A percentile compares a stretch with the other conserved stretches of the same genome.
Evolutionary conservation across 148 eudicot species (phyloP).

Genomic region (Vaccinium corymbosum): DNA sequence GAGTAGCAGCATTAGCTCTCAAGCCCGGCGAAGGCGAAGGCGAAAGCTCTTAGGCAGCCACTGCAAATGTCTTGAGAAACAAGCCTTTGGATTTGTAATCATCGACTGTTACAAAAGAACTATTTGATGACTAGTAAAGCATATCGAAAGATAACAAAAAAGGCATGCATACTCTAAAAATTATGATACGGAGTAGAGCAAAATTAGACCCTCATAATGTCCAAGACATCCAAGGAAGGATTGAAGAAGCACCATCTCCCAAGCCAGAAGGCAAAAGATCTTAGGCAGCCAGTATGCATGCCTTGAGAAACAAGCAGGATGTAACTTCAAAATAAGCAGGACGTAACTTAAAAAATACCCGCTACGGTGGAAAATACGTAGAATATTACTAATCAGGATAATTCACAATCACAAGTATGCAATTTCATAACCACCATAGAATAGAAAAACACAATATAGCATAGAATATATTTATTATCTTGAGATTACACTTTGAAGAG

Average conservation of each 20-base stretch:
- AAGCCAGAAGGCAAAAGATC: slow-evolving; percentile 44
- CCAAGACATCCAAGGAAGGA: not conserved
- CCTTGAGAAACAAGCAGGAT: slow-evolving; percentile 51
- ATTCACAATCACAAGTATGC: too few relatives aligned
- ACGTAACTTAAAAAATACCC: too few relatives aligned
- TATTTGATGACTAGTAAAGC: too few relatives aligned
- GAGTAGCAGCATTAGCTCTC: not conserved
- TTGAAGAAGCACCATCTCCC: not conserved
- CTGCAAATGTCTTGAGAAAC: slow-evolving; percentile 72
- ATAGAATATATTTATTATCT: too few relatives aligned
- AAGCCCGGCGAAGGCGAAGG: slow-evolving; percentile 25
- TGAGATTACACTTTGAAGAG: too few relatives aligned
- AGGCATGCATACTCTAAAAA: too few relatives aligned
- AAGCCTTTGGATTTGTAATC: slow-evolving; percentile 46
- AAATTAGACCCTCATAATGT: not conserved
- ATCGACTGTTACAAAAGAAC: not conserved
- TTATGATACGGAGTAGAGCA: too few relatives aligned
- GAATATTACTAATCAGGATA: too few relatives aligned
- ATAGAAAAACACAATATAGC: too few relatives aligned
- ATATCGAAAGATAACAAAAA: too few relatives aligned
- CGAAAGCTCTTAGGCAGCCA: slow-evolving; percentile 69
- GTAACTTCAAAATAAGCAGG: slow-evolving; percentile 18
- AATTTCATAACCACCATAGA: too few relatives aligned
- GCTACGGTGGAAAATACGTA: too few relatives aligned
- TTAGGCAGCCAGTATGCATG: slow-evolving; percentile 19